Percentiles rank a stretch among this genome's conserved stretches.
These are phyloP conservation scores for Capronia epimyces DNA, from an alignment of 2,329 filamentous ascomycete species.

Conservation along the genomic window DNA sequence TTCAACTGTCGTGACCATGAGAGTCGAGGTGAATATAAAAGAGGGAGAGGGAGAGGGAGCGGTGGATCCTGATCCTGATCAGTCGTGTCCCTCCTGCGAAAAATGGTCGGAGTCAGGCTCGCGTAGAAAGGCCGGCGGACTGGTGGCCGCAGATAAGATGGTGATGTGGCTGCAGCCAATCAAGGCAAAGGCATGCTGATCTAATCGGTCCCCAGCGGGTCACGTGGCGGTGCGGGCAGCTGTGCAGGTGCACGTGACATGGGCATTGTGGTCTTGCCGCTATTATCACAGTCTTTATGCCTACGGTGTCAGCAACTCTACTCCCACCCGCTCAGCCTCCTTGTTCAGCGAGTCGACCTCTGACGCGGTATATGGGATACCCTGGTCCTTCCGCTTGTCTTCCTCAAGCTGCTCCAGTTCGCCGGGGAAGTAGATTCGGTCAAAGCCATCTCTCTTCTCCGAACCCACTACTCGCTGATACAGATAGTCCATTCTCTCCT, in stretches of 20 bases:
- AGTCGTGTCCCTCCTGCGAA: background rate
- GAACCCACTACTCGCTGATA: constrained; percentile 50
- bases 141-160: constrained; percentile 16
- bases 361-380: constrained; percentile 47
- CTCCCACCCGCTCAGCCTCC: constrained; percentile 45
- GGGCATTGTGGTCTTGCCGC: too few species aligned
- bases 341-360: constrained; percentile 48
- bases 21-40: background rate
- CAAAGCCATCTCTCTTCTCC: constrained; percentile 50
- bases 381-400: constrained; percentile 36
- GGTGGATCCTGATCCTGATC: too few species aligned
- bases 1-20: background rate
- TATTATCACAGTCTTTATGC: too few species aligned
- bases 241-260: too few species aligned
- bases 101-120: background rate
- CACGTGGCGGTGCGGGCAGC: too few species aligned
- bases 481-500: constrained; percentile 53
- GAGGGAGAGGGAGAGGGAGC: too few species aligned
- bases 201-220: too few species aligned
- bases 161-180: background rate
- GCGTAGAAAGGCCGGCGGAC: constrained; percentile 5
- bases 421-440: constrained; percentile 54
- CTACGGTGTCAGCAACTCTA: background rate
- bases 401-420: constrained; percentile 51
- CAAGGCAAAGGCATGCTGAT: too few species aligned